These are phyloP conservation scores for Fusarium sp. DNA, from an alignment of 2,329 filamentous ascomycete genomes.

Conservation along the genomic window DNA sequence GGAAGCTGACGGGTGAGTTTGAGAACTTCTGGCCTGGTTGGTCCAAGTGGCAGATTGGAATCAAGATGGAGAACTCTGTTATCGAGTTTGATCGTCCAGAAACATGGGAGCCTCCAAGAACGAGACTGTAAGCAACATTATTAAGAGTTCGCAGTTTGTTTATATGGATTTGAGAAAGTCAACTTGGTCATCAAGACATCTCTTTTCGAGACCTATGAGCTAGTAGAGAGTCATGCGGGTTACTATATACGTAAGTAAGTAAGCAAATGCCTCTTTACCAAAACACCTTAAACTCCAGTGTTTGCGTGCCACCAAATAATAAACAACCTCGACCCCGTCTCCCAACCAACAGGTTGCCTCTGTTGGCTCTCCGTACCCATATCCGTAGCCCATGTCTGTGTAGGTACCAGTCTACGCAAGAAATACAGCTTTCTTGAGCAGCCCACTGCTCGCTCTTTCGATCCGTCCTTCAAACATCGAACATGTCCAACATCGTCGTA, in stretches of 20 bases:
- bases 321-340: constrained; percentile 11
- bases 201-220: constrained; percentile 21
- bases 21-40: constrained; percentile 63
- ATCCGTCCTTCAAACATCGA: constrained; percentile 36
- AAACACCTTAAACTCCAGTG: constrained; percentile 44
- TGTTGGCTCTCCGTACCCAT: constrained; percentile 26
- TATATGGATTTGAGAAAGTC: not conserved
- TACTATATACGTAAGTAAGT: constrained; percentile 17
- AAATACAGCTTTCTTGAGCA: constrained; percentile 35
- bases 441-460: constrained; percentile 38
- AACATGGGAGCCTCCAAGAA: constrained; percentile 45
- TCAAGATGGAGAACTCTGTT: constrained; percentile 53
- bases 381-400: constrained; percentile 4
- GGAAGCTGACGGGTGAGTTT: constrained; percentile 31
- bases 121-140: constrained; percentile 31
- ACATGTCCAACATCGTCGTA: constrained; percentile 33
- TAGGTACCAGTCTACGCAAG: constrained; percentile 42
- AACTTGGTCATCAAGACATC: constrained; percentile 25
- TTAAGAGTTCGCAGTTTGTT: not conserved
- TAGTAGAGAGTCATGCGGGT: constrained; percentile 25
- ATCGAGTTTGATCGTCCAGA: constrained; percentile 48
- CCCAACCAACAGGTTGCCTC: constrained; percentile 35
- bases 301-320: constrained; percentile 21
- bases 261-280: constrained; percentile 35
- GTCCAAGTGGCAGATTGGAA: constrained; percentile 57